Conservation (phyloP, 768 basidiomycete species). For the Boletus rubescentipes region DNA sequence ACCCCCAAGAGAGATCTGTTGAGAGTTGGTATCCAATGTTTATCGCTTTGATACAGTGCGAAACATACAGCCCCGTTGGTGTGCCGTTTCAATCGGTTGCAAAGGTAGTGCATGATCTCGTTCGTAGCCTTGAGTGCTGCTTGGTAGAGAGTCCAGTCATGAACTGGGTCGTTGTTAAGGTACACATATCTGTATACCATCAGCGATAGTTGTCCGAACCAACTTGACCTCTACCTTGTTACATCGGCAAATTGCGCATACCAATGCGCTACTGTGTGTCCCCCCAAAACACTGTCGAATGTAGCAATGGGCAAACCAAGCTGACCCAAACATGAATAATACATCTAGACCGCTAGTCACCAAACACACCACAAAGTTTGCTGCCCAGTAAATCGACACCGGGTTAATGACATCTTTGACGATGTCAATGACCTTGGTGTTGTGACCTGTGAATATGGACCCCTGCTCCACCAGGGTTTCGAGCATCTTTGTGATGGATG, state of each 20-base stretch:
- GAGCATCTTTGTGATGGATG: slow-evolving; percentile 12
- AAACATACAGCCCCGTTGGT: slow-evolving; percentile 22
- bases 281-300: slow-evolving; percentile 39
- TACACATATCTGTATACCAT: slow-evolving; percentile 35
- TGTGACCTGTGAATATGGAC: slow-evolving; percentile 2
- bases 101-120: slow-evolving; percentile 25
- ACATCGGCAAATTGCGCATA: slow-evolving; percentile 50
- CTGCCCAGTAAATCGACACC: slow-evolving; percentile 61
- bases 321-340: neutral
- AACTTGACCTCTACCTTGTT: slow-evolving; percentile 23
- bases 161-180: slow-evolving; percentile 30
- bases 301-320: slow-evolving; percentile 35
- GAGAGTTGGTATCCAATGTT: neutral
- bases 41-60: neutral
- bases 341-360: neutral
- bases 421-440: slow-evolving; percentile 49
- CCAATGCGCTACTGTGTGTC: slow-evolving; percentile 42
- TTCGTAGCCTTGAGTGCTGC: slow-evolving; percentile 27
- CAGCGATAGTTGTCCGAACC: neutral
- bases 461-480: slow-evolving; percentile 8
- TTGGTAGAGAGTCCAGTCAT: slow-evolving; percentile 34
- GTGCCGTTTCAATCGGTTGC: slow-evolving; percentile 20
- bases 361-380: slow-evolving; percentile 50
- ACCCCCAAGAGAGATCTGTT: slow-evolving; percentile 20
- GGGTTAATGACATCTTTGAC: slow-evolving; percentile 67